A percentile compares a stretch with the other conserved stretches of the same genome.
Conservation (phyloP, 768 basidiomycete genomes). For the Termitomyces sp. region DNA sequence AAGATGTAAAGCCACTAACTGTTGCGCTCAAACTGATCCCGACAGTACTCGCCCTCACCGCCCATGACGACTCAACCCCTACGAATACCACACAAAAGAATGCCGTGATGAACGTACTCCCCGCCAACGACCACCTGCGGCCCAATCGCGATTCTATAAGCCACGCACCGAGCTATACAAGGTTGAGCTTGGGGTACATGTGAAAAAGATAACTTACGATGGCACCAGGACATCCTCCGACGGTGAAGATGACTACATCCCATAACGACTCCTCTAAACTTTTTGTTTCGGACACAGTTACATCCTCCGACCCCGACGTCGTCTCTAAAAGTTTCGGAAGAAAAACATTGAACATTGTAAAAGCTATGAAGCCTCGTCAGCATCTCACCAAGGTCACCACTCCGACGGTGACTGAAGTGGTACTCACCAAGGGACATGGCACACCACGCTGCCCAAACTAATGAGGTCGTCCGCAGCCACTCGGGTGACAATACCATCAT, state of each 20-base stretch:
- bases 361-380: constrained; percentile 39
- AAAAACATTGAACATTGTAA: constrained; percentile 92
- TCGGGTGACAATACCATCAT: constrained; percentile 67
- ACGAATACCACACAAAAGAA: constrained; percentile 70
- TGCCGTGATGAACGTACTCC: constrained; percentile 72
- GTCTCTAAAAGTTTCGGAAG: constrained; percentile 83
- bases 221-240: constrained; percentile 83
- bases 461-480: constrained; percentile 70
- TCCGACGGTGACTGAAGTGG: neutral
- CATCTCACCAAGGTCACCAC: neutral
- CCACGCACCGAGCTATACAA: constrained; percentile 72
- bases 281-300: constrained; percentile 25
- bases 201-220: constrained; percentile 44
- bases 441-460: constrained; percentile 79
- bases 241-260: constrained; percentile 83
- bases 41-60: constrained; percentile 64
- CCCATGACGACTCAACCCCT: constrained; percentile 47
- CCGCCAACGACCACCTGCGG: constrained; percentile 65
- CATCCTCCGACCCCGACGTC: constrained; percentile 41
- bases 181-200: neutral
- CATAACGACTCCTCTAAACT: constrained; percentile 57
- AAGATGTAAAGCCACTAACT: constrained; percentile 26
- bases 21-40: constrained; percentile 77
- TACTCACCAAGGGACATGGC: constrained; percentile 68
- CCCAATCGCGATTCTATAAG: constrained; percentile 71